phyloP scores from a whole-genome alignment of 2,329 filamentous ascomycete species.

The Chaetothyriales sp. region DNA sequence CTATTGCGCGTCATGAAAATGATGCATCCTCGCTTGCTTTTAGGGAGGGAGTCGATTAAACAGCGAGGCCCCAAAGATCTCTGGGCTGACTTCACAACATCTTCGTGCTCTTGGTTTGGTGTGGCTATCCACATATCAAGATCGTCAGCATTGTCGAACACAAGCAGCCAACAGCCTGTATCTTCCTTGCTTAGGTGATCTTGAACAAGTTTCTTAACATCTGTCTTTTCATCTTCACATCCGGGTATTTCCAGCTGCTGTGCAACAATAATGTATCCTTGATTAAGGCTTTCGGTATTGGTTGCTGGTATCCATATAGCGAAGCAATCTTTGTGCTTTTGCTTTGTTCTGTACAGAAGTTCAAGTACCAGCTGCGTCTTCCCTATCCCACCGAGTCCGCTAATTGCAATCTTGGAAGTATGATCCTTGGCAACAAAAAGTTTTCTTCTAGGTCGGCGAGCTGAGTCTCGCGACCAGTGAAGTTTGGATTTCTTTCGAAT shows the following conservation, averaged over 20 bases:
- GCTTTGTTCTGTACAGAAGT: slow-evolving; percentile 4
- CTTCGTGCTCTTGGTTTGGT: no score
- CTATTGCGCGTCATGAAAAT: slow-evolving; percentile 23
- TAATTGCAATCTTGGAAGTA: slow-evolving; percentile 5
- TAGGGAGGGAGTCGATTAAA: slow-evolving; percentile 13
- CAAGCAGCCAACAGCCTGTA: slow-evolving; percentile 7
- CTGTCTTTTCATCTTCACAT: slow-evolving; percentile 16
- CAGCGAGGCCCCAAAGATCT: neutral
- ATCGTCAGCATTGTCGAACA: slow-evolving; percentile 13
- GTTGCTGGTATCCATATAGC: slow-evolving; percentile 23
- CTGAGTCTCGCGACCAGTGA: slow-evolving; percentile 8
- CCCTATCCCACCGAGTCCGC: slow-evolving; percentile 18
- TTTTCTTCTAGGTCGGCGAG: neutral
- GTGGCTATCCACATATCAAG: neutral
- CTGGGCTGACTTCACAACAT: no score
- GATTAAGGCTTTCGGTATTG: slow-evolving; percentile 16
- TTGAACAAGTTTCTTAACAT: slow-evolving; percentile 19
- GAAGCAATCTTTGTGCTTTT: slow-evolving; percentile 5
- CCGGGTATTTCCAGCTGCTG: slow-evolving; percentile 15
- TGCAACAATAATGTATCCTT: slow-evolving; percentile 21
- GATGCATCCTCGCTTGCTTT: slow-evolving; percentile 13
- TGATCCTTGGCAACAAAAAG: neutral
- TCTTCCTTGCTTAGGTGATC: slow-evolving; percentile 18
- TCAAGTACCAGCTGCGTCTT: slow-evolving; percentile 19
- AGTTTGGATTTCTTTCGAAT: slow-evolving; percentile 10